Conservation (phyloP, 179 eudicot species). For the Heliamphora pulchella region DNA sequence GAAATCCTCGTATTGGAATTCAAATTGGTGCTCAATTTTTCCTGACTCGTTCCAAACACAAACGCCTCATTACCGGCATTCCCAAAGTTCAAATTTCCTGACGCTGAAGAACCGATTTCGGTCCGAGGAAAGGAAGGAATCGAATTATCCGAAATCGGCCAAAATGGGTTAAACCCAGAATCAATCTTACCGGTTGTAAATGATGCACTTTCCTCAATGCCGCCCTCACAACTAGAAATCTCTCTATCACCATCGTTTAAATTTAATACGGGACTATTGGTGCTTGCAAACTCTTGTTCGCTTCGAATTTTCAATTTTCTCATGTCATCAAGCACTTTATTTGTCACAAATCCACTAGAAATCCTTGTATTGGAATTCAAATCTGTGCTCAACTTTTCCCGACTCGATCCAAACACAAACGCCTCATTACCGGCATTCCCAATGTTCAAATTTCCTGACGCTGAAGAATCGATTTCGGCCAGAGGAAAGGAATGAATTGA, state of each 20-base stretch:
- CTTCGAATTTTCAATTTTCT: constrained; percentile 29
- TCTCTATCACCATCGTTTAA: constrained; percentile 12
- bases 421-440: constrained; percentile 18
- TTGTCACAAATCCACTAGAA: constrained; percentile 29
- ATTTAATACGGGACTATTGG: background rate
- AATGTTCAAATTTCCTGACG: constrained; percentile 17
- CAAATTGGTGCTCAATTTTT: constrained; percentile 20
- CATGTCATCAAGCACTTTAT: constrained; percentile 43
- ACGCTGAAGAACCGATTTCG: constrained; percentile 17
- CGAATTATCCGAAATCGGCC: constrained; percentile 20
- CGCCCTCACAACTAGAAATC: constrained; percentile 3
- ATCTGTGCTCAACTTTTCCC: constrained; percentile 7
- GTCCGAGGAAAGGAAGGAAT: constrained; percentile 27
- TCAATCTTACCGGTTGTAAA: constrained; percentile 25
- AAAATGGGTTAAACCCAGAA: constrained; percentile 42
- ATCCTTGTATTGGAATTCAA: constrained; percentile 17
- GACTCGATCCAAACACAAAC: constrained; percentile 20
- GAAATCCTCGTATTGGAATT: constrained; percentile 20
- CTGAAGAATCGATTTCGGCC: constrained; percentile 19
- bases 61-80: constrained; percentile 20
- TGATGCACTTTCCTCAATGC: constrained; percentile 20
- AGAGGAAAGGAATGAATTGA: background rate
- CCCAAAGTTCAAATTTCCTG: constrained; percentile 18
- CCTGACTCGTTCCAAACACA: constrained; percentile 23
- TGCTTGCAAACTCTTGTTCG: background rate